A percentile compares a stretch with the other conserved stretches of the same genome.
These are phyloP conservation scores for Calonectria crousiana DNA, from an alignment of 2,329 filamentous ascomycete species.

Conservation along the genomic window DNA sequence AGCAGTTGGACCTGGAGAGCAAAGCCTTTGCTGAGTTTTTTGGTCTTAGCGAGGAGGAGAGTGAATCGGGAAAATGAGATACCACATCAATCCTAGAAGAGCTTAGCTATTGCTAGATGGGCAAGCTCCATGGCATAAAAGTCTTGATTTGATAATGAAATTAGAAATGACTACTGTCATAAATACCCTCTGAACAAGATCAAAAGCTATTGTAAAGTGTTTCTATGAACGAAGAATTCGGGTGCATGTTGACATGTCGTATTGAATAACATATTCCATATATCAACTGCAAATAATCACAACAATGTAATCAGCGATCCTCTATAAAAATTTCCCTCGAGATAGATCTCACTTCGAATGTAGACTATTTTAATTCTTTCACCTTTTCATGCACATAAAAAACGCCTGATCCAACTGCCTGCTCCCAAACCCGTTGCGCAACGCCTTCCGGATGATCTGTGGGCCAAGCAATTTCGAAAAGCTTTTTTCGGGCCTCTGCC, in stretches of 20 bases:
- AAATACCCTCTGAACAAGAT: too few relatives aligned
- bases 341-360: too few relatives aligned
- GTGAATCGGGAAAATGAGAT: background rate
- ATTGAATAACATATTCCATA: too few relatives aligned
- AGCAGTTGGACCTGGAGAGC: background rate
- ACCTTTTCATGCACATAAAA: background rate
- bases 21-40: background rate
- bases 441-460: background rate
- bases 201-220: too few relatives aligned
- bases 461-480: background rate
- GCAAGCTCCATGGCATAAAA: background rate
- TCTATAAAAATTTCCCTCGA: too few relatives aligned
- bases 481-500: background rate
- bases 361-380: background rate
- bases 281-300: too few relatives aligned
- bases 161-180: background rate
- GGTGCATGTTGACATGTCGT: too few relatives aligned
- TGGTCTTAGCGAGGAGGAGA: background rate
- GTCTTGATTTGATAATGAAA: background rate
- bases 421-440: background rate
- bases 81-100: background rate
- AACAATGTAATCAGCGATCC: too few relatives aligned
- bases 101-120: background rate
- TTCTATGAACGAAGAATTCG: too few relatives aligned
- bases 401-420: background rate